These are phyloP conservation scores for Xerocomus spinulosus DNA, from an alignment of 768 basidiomycete species.

Conservation along the genomic window DNA sequence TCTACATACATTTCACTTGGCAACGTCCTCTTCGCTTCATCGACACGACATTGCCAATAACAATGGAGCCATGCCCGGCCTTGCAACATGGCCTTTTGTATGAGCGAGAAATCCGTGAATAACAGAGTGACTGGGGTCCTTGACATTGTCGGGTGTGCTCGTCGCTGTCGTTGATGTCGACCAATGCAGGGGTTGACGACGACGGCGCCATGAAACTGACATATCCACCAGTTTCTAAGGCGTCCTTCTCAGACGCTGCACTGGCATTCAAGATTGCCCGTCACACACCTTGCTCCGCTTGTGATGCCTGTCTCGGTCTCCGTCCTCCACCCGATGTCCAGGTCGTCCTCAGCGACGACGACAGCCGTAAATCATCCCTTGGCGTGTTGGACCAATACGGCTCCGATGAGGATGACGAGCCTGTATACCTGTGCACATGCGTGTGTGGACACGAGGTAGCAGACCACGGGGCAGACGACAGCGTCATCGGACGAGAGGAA, in stretches of 20 bases:
- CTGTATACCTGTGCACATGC: conserved; percentile 56
- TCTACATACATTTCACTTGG: background rate
- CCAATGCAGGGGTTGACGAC: conserved; percentile 1
- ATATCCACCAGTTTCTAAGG: conserved; percentile 60
- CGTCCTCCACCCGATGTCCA: conserved; percentile 56
- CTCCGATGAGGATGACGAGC: conserved; percentile 63
- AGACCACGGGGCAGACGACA: conserved; percentile 64
- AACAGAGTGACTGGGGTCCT: background rate
- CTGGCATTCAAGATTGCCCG: conserved; percentile 77
- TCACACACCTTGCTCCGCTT: conserved; percentile 67
- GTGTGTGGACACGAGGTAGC: conserved; percentile 62
- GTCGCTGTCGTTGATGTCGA: background rate
- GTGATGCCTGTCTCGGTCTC: conserved; percentile 64
- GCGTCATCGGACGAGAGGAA: conserved; percentile 53
- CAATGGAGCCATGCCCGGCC: no score
- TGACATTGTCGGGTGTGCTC: background rate
- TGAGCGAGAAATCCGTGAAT: no score
- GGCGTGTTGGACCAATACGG: conserved; percentile 60
- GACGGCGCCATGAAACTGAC: conserved; percentile 50
- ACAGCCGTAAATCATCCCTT: conserved; percentile 41
- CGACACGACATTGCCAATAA: no score
- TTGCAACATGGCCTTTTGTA: no score
- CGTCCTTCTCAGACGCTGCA: conserved; percentile 45
- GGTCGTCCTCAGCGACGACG: conserved; percentile 52
- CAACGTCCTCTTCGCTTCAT: no score